Evolutionary conservation across 176 grass and related monocot genomes (phyloP).

Genomic region (Microstegium vimineum): DNA sequence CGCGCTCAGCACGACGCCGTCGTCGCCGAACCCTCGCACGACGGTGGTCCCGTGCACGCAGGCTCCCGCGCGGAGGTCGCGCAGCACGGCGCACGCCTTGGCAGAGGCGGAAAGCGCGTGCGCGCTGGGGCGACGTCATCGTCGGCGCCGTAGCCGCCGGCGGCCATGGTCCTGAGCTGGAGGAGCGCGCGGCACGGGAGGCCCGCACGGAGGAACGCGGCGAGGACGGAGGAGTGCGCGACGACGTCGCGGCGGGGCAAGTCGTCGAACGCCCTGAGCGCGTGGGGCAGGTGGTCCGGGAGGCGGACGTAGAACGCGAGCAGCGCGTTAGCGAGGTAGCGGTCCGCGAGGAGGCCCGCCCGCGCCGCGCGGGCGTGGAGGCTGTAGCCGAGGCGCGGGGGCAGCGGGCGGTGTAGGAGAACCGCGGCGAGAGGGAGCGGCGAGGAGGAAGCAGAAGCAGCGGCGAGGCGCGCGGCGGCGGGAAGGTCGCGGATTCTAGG

Average conservation of each 20-base stretch:
- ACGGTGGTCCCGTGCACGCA: conserved; percentile 68
- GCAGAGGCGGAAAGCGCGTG: conserved; percentile 68
- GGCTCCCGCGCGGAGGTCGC: conserved; percentile 40
- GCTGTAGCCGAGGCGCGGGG: conserved; percentile 18
- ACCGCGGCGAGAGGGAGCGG: conserved; percentile 34
- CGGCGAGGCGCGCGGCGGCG: conserved; percentile 38
- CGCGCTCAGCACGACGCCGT: conserved; percentile 57
- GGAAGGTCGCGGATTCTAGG: conserved; percentile 29
- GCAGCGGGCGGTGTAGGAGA: conserved; percentile 36
- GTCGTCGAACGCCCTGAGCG: conserved; percentile 69
- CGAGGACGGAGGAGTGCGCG: conserved; percentile 80
- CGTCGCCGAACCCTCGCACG: conserved; percentile 39
- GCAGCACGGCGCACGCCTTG: conserved; percentile 72
- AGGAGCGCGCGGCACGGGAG: conserved; percentile 46
- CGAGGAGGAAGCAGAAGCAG: conserved; percentile 25
- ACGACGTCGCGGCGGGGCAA: conserved; percentile 64
- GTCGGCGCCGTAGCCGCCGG: background rate
- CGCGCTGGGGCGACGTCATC: conserved; percentile 50
- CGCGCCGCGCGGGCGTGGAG: conserved; percentile 30
- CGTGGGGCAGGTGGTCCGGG: conserved; percentile 40
- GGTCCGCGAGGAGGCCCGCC: conserved; percentile 33
- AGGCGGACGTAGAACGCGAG: conserved; percentile 74
- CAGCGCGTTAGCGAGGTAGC: conserved; percentile 46
- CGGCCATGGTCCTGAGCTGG: conserved; percentile 50
- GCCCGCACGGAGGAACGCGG: conserved; percentile 47